Conservation (phyloP, 1,284 basidiomycete genomes). For the Salmacisia buchloeana region DNA sequence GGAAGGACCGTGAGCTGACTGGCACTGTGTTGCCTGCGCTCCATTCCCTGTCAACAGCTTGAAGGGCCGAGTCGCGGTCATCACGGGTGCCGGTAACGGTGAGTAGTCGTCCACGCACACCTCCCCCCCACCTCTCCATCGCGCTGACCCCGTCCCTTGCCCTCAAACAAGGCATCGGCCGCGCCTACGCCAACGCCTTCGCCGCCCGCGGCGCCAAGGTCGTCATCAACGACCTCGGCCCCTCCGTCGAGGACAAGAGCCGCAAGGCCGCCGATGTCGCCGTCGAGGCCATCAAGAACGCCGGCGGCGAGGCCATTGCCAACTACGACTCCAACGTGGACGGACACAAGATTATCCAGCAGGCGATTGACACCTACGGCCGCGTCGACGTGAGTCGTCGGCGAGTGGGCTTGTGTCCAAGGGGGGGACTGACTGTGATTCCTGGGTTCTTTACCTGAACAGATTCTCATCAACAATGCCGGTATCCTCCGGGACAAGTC, state of each 20-base stretch:
- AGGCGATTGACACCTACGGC: conserved; percentile 81
- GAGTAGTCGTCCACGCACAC: neutral
- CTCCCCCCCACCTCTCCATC: too few relatives aligned
- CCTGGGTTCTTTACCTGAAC: neutral
- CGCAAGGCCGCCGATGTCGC: conserved; percentile 76
- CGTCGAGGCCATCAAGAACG: conserved; percentile 75
- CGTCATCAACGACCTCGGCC: conserved; percentile 47
- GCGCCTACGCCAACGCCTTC: conserved; percentile 21
- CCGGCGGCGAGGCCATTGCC: conserved; percentile 60
- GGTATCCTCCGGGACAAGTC: conserved; percentile 72
- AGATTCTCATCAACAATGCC: conserved; percentile 76
- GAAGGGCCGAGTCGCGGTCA: conserved; percentile 83
- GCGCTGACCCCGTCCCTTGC: neutral
- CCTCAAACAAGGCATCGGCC: conserved; percentile 6
- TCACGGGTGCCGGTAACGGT: conserved; percentile 94
- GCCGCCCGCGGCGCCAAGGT: conserved; percentile 38
- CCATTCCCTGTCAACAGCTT: conserved; percentile 55
- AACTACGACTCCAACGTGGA: conserved; percentile 87
- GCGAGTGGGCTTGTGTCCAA: neutral
- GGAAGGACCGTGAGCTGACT: neutral
- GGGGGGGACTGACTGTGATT: neutral
- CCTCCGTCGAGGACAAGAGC: conserved; percentile 81
- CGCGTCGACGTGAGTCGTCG: conserved; percentile 54
- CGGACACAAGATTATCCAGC: conserved; percentile 78
- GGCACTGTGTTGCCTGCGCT: neutral